Percentiles rank a stretch among this genome's conserved stretches.
phyloP scores from a whole-genome alignment of 176 grass and related monocot species.

The Triticum aestivum region IWGSC_CS_RefSeq_v2.1 NC_057806.1:540915893-540916392 shows the following conservation, averaged over 20 bases:
- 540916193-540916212: slow-evolving; percentile 42
- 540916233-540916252: slow-evolving; percentile 76
- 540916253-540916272: slow-evolving; percentile 54
- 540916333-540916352: slow-evolving; percentile 3
- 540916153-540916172: slow-evolving; percentile 33
- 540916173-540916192: slow-evolving; percentile 52
- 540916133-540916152: slow-evolving; percentile 14
- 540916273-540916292: slow-evolving; percentile 15
- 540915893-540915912: neutral
- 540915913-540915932: slow-evolving; percentile 31
- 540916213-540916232: slow-evolving; percentile 73
- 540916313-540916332: neutral
- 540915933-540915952: slow-evolving; percentile 26
- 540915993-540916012: slow-evolving; percentile 4
- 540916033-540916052: neutral
- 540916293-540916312: neutral
- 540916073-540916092: neutral
- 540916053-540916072: neutral
- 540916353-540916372: neutral
- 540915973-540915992: slow-evolving; percentile 10
- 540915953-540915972: slow-evolving; percentile 15
- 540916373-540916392: neutral
- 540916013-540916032: slow-evolving; percentile 49
- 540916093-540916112: neutral
- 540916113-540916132: slow-evolving; percentile 34